Base-by-base conservation (phyloP, 176 grass and related monocot genomes). In the Canna indica region DNA sequence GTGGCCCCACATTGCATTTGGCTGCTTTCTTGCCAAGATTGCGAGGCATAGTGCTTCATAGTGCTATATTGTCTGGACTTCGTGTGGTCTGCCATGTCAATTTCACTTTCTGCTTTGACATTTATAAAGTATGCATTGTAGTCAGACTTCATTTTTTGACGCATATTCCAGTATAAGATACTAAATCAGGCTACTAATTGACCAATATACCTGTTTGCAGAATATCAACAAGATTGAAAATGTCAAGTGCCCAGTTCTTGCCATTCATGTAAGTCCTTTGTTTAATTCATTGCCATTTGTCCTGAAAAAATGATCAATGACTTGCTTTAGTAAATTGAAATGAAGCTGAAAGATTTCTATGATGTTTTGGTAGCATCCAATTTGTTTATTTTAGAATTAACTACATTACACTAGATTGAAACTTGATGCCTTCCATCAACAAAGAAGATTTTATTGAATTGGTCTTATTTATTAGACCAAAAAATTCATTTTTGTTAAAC, bases 201-300 rank as follows among this genome's bases (percentile, higher is more conserved):
- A 18, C 10, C 16, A 4, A 5, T 1, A n/a, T 54, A 7, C 30
- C 15, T 66, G 16, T 66, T 66, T 71, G 69, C 69, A 71, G 69
- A 71, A 71, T 45, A 53, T 71, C 54, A 27, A 71, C 46, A 71
- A 71, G 48, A 71, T 71, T 13, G 26, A 44, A 53, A 44, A 71
- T 17, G 69, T 71, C 17, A 71, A 71, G 8, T 71, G 69, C 69
- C 69, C 45, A 4, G 47, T 71, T 71, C 18, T 66, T 66, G 33
- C 24, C 15, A n/a, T 66, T 13, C 63, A 66, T 66, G 63, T 66
- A 25, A 66, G 63, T 66, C 18, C 29, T 3, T 38, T n/a, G 13
- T n/a, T 1, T 4, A 9, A 38, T 2, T 22, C 32, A 65, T 38
- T 8, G 15, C 7, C 50, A 7, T 54, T 54, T 1, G 22, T 24